Evolutionary conservation across 495 filamentous ascomycete genomes (phyloP).

Genomic region (Aspergillus panamensis): DNA sequence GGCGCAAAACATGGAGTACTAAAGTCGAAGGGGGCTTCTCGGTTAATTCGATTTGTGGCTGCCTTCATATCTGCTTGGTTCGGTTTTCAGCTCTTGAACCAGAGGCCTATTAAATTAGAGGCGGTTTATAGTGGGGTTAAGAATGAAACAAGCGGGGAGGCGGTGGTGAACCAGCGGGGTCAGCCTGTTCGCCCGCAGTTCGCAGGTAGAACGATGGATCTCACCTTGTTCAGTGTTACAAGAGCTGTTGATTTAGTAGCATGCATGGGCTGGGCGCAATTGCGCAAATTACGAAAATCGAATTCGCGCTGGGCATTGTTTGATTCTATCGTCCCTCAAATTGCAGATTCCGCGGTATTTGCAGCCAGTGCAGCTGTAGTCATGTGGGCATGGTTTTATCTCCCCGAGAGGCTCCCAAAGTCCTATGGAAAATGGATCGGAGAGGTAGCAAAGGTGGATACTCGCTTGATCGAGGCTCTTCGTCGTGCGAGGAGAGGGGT

Average conservation of each 20-base stretch:
- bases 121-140: constrained; percentile 4
- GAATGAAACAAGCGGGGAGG: constrained; percentile 8
- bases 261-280: constrained; percentile 61
- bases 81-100: constrained; percentile 47
- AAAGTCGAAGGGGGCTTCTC: constrained; percentile 19
- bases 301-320: constrained; percentile 48
- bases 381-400: constrained; percentile 91
- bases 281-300: constrained; percentile 28
- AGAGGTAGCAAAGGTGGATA: constrained; percentile 74
- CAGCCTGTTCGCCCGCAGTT: constrained; percentile 31
- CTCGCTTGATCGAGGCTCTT: constrained; percentile 70
- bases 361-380: constrained; percentile 71
- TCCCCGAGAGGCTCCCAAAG: constrained; percentile 61
- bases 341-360: constrained; percentile 71
- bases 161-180: constrained; percentile 45
- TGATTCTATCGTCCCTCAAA: constrained; percentile 48
- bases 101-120: constrained; percentile 27
- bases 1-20: constrained; percentile 18
- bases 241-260: constrained; percentile 72
- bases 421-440: constrained; percentile 86
- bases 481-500: constrained; percentile 59
- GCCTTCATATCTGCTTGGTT: constrained; percentile 48
- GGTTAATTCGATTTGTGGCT: constrained; percentile 37
- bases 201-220: constrained; percentile 78
- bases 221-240: constrained; percentile 76